Percentiles rank a stretch among this genome's conserved stretches.
phyloP scores from a whole-genome alignment of 2,329 filamentous ascomycete genomes.

The Apiospora phragmitis region DNA sequence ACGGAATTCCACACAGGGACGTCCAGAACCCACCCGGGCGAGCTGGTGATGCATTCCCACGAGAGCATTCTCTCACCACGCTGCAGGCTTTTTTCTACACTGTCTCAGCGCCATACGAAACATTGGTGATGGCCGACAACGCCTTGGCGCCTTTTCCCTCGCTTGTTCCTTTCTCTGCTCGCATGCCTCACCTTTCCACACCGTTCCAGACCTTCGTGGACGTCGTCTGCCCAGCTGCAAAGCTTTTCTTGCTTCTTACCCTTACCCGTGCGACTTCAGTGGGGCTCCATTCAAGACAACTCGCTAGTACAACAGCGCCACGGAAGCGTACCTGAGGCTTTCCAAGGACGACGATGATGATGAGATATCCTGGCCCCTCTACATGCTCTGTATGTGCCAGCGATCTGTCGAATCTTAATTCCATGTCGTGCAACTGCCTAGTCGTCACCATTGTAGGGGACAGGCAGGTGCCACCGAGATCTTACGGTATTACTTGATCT shows the following conservation, averaged over 20 bases:
- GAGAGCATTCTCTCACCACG: neutral
- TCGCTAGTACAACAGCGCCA: neutral
- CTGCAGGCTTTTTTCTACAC: neutral
- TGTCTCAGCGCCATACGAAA: neutral
- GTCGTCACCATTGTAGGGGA: neutral
- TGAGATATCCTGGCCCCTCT: neutral
- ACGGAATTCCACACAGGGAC: slow-evolving; percentile 13
- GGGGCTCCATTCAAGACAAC: neutral
- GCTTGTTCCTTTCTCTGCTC: neutral
- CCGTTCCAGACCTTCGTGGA: neutral
- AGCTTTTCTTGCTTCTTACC: neutral
- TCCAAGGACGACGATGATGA: neutral
- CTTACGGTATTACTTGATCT: slow-evolving; percentile 4
- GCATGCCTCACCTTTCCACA: neutral
- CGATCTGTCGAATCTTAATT: neutral
- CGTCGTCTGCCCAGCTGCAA: neutral
- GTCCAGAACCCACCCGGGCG: neutral
- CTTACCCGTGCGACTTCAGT: neutral
- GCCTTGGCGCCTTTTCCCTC: neutral
- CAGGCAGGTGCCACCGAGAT: neutral
- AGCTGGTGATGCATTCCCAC: neutral
- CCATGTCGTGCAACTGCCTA: neutral
- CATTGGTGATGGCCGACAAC: neutral
- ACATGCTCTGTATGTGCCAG: neutral
- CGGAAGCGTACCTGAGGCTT: neutral